Base-by-base conservation (phyloP, 495 filamentous ascomycete genomes). In the Talaromyces ruber region DNA sequence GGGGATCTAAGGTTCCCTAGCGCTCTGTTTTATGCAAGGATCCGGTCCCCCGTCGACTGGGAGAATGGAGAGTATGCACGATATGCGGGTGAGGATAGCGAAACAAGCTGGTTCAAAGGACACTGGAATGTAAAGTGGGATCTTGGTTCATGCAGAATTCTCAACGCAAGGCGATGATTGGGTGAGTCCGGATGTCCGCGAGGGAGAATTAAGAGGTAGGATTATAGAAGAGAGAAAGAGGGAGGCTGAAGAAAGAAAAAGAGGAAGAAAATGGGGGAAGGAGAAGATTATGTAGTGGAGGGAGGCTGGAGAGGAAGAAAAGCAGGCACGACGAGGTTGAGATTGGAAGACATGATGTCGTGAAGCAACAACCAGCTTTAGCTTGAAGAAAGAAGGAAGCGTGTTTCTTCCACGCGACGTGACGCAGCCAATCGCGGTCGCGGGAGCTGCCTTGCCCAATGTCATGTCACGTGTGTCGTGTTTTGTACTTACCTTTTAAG, bases 351-450 rank as follows among this genome's bases (percentile, higher is more conserved):
- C 74, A 74, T 75, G 66, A 26, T 47, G 61, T 63, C 70, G 70
- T 72, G 76, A 74, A 70, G 70, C 66, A 67, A 54, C 26, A 52
- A 52, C 18, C 47, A 54, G 51, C 51, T 54, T 54, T 54, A 54
- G 51, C 51, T 54, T 65, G 59, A 68, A 47, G 43, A 21, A 11
- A n/a, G 43, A 47, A 47, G 43, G 18, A 69, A 67, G 68, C 76
- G 75, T 75, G 72, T 71, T 57, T 25, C 28, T 53, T 45, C 18
- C 51, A 76, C 76, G 76, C 77, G 74, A 79, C 77, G 76, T 79
- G 76, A 77, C 74, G 67, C 62, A 70, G 67, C 75, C 71, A 77
- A 77, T 77, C 73, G 69, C 72, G 69, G 50, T 62, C 59, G 51
- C 53, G 39, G 57, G 60, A 68, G 59, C 26, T 7, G 18, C 25